These are phyloP conservation scores for Miscanthus lutarioriparius DNA, from an alignment of 176 grass and related monocot genomes.

Conservation along the genomic window DNA sequence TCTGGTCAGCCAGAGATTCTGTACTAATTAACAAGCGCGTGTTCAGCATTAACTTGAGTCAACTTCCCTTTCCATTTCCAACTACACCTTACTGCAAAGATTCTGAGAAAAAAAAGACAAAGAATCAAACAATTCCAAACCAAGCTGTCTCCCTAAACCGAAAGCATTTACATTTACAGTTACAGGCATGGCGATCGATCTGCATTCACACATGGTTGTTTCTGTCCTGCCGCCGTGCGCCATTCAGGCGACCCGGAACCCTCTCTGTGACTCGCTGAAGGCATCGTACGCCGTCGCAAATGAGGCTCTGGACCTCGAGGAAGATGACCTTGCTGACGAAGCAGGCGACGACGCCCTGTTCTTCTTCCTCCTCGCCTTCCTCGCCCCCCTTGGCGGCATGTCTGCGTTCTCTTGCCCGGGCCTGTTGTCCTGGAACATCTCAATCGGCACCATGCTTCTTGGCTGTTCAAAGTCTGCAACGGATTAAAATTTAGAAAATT, in stretches of 20 bases:
- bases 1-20: neutral
- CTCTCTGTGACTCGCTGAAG: constrained; percentile 45
- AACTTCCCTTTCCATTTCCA: constrained; percentile 22
- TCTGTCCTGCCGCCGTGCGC: neutral
- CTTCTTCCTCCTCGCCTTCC: constrained; percentile 58
- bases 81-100: constrained; percentile 26
- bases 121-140: constrained; percentile 41
- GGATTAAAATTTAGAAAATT: neutral
- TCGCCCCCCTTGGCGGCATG: constrained; percentile 49
- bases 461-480: constrained; percentile 86
- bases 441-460: constrained; percentile 59
- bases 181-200: constrained; percentile 2
- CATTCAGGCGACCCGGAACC: constrained; percentile 46
- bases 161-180: constrained; percentile 32
- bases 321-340: constrained; percentile 76
- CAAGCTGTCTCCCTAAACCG: constrained; percentile 44
- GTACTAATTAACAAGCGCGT: neutral
- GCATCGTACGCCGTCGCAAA: constrained; percentile 66
- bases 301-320: constrained; percentile 68
- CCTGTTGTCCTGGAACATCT: constrained; percentile 52
- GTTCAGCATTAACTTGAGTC: constrained; percentile 30
- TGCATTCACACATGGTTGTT: neutral
- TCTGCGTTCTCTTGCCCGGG: constrained; percentile 38
- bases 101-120: constrained; percentile 7
- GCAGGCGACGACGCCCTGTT: constrained; percentile 42